Evolutionary conservation across 768 basidiomycete genomes (phyloP).

Genomic region (Suillus plorans): DNA sequence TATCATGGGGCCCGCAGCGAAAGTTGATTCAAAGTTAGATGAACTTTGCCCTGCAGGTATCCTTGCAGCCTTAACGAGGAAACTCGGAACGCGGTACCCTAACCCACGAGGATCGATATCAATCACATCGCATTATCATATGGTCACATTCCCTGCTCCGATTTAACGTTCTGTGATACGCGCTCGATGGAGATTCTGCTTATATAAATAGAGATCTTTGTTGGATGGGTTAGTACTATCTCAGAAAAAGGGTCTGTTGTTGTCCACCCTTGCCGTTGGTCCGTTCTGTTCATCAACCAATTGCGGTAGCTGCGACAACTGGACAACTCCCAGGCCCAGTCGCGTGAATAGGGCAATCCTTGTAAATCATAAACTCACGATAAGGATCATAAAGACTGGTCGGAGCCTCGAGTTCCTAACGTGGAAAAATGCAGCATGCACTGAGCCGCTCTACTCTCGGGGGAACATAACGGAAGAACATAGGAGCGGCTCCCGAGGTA

Average conservation of each 20-base stretch:
- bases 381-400: background rate
- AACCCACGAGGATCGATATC: background rate
- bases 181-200: background rate
- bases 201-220: background rate
- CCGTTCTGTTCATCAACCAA: background rate
- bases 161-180: background rate
- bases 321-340: background rate
- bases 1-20: background rate
- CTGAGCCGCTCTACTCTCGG: background rate
- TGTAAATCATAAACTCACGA: background rate
- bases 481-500: background rate
- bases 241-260: background rate
- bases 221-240: background rate
- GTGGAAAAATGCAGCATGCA: background rate
- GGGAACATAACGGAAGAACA: background rate
- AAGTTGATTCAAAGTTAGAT: background rate
- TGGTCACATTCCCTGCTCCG: background rate
- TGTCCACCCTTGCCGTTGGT: background rate
- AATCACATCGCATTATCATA: background rate
- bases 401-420: background rate
- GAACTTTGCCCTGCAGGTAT: background rate
- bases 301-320: background rate
- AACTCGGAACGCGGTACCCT: background rate
- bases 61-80: background rate
- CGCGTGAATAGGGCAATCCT: background rate